Evolutionary conservation across 1,139 yeast species (phyloP).

Genomic region (Geotrichum siamense): DNA sequence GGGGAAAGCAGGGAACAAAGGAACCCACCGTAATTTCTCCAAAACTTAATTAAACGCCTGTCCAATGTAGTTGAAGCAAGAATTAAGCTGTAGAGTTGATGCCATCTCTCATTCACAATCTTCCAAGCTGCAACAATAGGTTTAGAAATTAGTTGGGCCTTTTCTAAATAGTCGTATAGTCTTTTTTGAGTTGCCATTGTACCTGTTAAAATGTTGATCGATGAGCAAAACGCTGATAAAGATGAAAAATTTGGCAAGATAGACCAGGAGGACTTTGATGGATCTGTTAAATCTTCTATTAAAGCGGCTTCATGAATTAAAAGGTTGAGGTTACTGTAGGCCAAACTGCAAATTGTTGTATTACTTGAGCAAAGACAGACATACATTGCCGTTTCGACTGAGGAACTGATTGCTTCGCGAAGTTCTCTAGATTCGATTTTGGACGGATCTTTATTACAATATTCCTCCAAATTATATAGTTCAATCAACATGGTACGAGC

Average conservation of each 20-base stretch:
- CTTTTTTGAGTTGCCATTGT: conserved; percentile 70
- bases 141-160: conserved; percentile 49
- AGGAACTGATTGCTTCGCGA: conserved; percentile 29
- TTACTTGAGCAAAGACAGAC: conserved; percentile 52
- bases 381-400: conserved; percentile 44
- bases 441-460: conserved; percentile 21
- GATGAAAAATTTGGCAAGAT: conserved; percentile 32
- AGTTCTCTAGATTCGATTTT: conserved; percentile 26
- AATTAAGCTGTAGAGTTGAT: conserved; percentile 35
- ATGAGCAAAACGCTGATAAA: conserved; percentile 48
- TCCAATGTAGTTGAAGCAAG: conserved; percentile 9
- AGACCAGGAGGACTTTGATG: conserved; percentile 27
- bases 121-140: conserved; percentile 58
- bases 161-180: conserved; percentile 48
- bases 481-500: conserved; percentile 21
- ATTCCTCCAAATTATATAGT: conserved; percentile 33
- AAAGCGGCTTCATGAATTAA: conserved; percentile 39
- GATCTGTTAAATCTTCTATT: conserved; percentile 25
- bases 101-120: conserved; percentile 45
- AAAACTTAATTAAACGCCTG: conserved; percentile 22
- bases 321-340: conserved; percentile 45
- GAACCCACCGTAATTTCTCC: conserved; percentile 40
- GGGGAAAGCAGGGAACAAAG: conserved; percentile 39
- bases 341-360: conserved; percentile 48
- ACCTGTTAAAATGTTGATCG: conserved; percentile 60